A percentile compares a stretch with the other conserved stretches of the same genome.
These are phyloP conservation scores for Trichoderma koningiopsis DNA, from an alignment of 2,329 filamentous ascomycete genomes.

Conservation along the genomic window DNA sequence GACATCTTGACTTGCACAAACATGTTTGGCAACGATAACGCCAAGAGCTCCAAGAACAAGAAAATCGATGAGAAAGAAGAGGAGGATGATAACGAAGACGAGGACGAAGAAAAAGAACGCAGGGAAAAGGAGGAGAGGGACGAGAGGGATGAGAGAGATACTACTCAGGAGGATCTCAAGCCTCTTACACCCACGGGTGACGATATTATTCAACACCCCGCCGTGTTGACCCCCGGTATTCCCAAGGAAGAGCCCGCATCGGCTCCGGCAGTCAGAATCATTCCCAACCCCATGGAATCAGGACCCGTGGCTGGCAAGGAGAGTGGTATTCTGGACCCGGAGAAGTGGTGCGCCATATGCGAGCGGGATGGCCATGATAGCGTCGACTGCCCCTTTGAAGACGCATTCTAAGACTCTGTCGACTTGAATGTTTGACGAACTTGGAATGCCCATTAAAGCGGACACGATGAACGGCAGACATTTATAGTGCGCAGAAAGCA, in stretches of 20 bases:
- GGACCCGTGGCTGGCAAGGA: slow-evolving; percentile 76
- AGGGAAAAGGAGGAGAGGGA: slow-evolving; percentile 34
- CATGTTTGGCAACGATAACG: slow-evolving; percentile 66
- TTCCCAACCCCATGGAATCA: slow-evolving; percentile 65
- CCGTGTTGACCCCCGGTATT: slow-evolving; percentile 57
- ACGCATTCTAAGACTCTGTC: slow-evolving; percentile 59
- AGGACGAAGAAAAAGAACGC: slow-evolving; percentile 24
- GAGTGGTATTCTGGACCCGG: slow-evolving; percentile 74
- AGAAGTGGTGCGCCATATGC: slow-evolving; percentile 96
- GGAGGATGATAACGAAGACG: slow-evolving; percentile 35
- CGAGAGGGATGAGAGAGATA: slow-evolving; percentile 44
- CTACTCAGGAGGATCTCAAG: slow-evolving; percentile 42
- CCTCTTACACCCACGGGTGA: slow-evolving; percentile 45
- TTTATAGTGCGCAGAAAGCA: slow-evolving; percentile 22
- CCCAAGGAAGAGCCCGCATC: slow-evolving; percentile 45
- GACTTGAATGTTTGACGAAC: background rate
- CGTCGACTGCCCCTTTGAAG: slow-evolving; percentile 91
- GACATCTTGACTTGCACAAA: slow-evolving; percentile 93
- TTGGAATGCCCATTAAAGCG: background rate
- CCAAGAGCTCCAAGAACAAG: slow-evolving; percentile 34
- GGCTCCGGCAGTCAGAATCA: slow-evolving; percentile 48
- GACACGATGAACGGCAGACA: slow-evolving; percentile 22
- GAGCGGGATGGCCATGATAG: slow-evolving; percentile 96
- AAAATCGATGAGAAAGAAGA: slow-evolving; percentile 1
- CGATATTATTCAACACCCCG: slow-evolving; percentile 51